These are phyloP conservation scores for Wickerhamomyces bovis DNA, from an alignment of 805 yeast species.

Conservation along the genomic window DNA sequence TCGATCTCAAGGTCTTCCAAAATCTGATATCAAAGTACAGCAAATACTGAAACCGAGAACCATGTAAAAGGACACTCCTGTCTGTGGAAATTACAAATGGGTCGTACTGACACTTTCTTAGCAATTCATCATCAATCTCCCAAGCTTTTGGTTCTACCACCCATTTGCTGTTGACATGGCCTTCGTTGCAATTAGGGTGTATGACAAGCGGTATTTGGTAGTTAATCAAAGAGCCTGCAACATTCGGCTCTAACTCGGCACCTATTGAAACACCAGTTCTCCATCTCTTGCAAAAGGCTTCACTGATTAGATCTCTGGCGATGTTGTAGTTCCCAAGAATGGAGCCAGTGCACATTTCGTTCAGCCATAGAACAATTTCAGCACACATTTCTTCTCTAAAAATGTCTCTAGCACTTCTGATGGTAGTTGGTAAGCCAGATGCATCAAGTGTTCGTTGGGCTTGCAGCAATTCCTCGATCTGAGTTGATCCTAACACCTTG, in stretches of 20 bases:
- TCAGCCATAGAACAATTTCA: constrained; percentile 63
- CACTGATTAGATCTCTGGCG: constrained; percentile 46
- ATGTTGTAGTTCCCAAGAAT: constrained; percentile 42
- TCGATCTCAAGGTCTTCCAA: constrained; percentile 55
- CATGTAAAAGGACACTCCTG: constrained; percentile 24
- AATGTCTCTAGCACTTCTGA: constrained; percentile 60
- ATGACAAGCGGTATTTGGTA: constrained; percentile 13
- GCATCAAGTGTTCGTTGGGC: constrained; percentile 51
- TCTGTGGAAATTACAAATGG: constrained; percentile 6
- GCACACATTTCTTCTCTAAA: constrained; percentile 79
- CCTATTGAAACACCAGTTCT: constrained; percentile 36
- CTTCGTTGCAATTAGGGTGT: constrained; percentile 7
- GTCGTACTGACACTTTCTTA: constrained; percentile 42
- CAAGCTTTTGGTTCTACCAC: constrained; percentile 34
- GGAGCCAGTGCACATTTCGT: constrained; percentile 49
- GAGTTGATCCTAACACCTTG: constrained; percentile 51
- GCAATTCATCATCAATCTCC: constrained; percentile 38
- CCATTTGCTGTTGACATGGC: constrained; percentile 30
- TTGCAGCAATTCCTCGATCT: constrained; percentile 42
- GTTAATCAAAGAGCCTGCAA: constrained; percentile 8
- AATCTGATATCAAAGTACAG: constrained; percentile 62
- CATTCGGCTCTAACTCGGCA: background rate
- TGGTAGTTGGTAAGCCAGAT: constrained; percentile 62
- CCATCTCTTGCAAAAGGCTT: constrained; percentile 61
- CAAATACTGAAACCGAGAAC: constrained; percentile 36